Conservation (phyloP, 129 eudicot genomes). For the Pittosporum tobira region DNA sequence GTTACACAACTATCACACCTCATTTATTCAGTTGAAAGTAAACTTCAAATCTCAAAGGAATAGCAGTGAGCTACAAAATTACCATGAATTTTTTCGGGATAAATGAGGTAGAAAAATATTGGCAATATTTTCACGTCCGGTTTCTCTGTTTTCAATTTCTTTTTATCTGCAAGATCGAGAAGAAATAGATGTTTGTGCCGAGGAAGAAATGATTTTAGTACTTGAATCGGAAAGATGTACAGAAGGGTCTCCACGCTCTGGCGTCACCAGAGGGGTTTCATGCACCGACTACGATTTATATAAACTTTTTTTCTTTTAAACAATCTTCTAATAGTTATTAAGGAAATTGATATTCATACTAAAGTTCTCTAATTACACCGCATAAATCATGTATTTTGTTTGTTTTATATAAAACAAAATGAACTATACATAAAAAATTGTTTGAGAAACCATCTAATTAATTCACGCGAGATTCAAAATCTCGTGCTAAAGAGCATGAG, state of each 20-base stretch:
- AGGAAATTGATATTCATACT: too few species aligned
- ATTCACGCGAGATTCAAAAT: too few species aligned
- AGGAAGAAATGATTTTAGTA: constrained; percentile 37
- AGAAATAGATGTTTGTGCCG: constrained; percentile 53
- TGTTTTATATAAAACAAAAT: too few species aligned
- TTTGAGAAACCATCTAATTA: too few species aligned
- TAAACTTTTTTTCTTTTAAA: too few species aligned
- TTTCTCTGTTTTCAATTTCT: constrained; percentile 46
- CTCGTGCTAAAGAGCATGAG: too few species aligned
- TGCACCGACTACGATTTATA: constrained; percentile 54
- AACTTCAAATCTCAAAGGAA: constrained; percentile 73
- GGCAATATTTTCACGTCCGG: background rate
- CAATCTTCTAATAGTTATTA: too few species aligned
- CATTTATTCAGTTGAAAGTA: constrained; percentile 45
- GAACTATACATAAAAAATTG: too few species aligned
- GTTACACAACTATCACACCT: constrained; percentile 80
- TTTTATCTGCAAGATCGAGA: constrained; percentile 24
- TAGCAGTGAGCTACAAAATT: constrained; percentile 62
- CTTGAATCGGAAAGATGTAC: constrained; percentile 58
- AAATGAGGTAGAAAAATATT: background rate
- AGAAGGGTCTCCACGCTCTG: constrained; percentile 47
- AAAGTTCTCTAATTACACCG: too few species aligned
- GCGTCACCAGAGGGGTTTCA: constrained; percentile 31
- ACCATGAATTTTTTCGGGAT: too few species aligned
- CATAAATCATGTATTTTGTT: too few species aligned